Conservation (phyloP, 192 early-diverging fungal genomes). For the Spizellomyces punctatus region DNA sequence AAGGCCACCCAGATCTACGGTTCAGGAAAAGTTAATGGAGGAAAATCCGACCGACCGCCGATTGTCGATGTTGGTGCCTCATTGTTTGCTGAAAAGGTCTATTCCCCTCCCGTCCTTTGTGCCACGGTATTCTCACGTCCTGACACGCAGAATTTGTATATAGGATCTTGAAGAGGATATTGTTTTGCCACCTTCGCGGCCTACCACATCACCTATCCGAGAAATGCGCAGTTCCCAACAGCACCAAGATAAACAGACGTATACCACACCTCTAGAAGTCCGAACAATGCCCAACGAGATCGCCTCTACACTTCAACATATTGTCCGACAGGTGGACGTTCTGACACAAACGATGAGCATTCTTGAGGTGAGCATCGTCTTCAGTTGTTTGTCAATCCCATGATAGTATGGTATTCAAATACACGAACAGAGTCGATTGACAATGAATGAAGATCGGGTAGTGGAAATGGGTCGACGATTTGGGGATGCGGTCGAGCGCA, state of each 20-base stretch:
- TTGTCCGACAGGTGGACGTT: constrained; percentile 56
- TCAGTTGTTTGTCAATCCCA: background rate
- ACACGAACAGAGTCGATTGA: constrained; percentile 46
- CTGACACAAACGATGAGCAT: constrained; percentile 66
- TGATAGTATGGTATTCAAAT: too few relatives aligned
- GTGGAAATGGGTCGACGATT: constrained; percentile 37
- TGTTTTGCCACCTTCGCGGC: background rate
- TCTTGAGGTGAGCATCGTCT: constrained; percentile 44
- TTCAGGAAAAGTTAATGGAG: background rate
- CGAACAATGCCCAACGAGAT: constrained; percentile 47
- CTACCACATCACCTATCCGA: too few relatives aligned
- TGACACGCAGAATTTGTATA: too few relatives aligned
- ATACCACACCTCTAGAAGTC: constrained; percentile 37
- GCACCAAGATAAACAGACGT: constrained; percentile 2
- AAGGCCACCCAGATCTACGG: background rate
- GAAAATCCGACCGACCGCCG: background rate
- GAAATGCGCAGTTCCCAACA: background rate
- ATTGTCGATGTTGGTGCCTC: constrained; percentile 33
- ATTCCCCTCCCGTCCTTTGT: too few relatives aligned
- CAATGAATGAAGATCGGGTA: constrained; percentile 54
- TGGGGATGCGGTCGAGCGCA: constrained; percentile 24
- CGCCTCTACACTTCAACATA: constrained; percentile 46
- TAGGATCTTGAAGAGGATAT: constrained; percentile 10
- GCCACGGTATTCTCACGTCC: too few relatives aligned
- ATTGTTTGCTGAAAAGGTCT: constrained; percentile 31